These are phyloP conservation scores for Torulaspora gathmanii DNA, from an alignment of 805 yeast species.

Conservation along the genomic window DNA sequence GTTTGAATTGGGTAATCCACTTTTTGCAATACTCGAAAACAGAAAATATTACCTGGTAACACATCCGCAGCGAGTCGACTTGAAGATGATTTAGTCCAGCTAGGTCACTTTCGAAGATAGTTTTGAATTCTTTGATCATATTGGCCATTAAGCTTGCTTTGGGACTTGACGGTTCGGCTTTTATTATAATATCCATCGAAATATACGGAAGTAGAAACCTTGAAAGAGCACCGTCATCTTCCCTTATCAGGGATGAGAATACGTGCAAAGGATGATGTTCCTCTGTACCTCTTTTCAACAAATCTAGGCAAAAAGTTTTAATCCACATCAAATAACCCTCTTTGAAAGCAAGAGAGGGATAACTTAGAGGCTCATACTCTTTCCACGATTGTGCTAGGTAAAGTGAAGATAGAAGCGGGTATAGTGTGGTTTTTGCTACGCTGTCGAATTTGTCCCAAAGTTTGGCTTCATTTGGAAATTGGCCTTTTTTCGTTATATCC, in stretches of 20 bases:
- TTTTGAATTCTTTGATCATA: slow-evolving; percentile 54
- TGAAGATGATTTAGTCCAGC: slow-evolving; percentile 47
- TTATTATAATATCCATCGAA: slow-evolving; percentile 57
- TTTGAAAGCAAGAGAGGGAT: slow-evolving; percentile 59
- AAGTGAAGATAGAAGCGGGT: slow-evolving; percentile 69
- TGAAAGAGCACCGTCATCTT: slow-evolving; percentile 65
- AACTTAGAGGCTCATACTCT: slow-evolving; percentile 42
- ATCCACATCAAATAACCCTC: slow-evolving; percentile 70
- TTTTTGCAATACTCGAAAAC: slow-evolving; percentile 79
- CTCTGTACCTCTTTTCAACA: slow-evolving; percentile 42
- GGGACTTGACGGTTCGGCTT: slow-evolving; percentile 41
- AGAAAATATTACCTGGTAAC: slow-evolving; percentile 70
- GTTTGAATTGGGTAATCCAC: slow-evolving; percentile 52
- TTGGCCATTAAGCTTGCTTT: slow-evolving; percentile 40
- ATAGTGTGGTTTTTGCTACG: slow-evolving; percentile 63
- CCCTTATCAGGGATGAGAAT: slow-evolving; percentile 59
- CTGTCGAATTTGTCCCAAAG: slow-evolving; percentile 63
- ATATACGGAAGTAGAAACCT: slow-evolving; percentile 74
- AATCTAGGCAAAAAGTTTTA: slow-evolving; percentile 58
- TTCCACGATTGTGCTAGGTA: slow-evolving; percentile 57
- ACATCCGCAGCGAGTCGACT: slow-evolving; percentile 55
- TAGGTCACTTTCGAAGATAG: slow-evolving; percentile 49
- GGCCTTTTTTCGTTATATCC: slow-evolving; percentile 27
- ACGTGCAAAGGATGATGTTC: slow-evolving; percentile 50
- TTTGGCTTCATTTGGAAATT: slow-evolving; percentile 30